A percentile compares a stretch with the other conserved stretches of the same genome.
Conservation (phyloP, 2,329 filamentous ascomycete species). For the Parastagonospora nodorum region DNA sequence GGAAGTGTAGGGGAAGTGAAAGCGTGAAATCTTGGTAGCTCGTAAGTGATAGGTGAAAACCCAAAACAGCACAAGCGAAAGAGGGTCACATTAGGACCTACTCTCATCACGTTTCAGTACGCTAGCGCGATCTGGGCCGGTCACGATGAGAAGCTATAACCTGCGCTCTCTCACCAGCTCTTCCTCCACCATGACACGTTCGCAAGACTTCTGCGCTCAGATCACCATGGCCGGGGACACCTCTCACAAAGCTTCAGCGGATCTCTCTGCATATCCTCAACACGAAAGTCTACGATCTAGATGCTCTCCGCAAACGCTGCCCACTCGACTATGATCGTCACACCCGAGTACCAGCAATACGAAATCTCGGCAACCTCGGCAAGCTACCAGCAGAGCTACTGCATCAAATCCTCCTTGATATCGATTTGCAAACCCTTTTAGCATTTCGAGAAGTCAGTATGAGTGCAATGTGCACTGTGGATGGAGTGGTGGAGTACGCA, state of each 20-base stretch:
- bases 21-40: too few relatives aligned
- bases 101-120: too few relatives aligned
- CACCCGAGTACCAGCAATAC: not conserved
- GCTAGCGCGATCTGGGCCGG: too few relatives aligned
- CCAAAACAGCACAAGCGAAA: too few relatives aligned
- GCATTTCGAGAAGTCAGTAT: not conserved
- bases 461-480: not conserved
- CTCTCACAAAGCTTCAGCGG: not conserved
- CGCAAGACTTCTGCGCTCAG: too few relatives aligned
- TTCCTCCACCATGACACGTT: too few relatives aligned
- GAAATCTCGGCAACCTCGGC: not conserved
- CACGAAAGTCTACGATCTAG: not conserved
- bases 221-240: too few relatives aligned
- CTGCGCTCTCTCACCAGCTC: too few relatives aligned
- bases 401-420: not conserved
- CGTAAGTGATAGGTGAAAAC: too few relatives aligned
- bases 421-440: not conserved
- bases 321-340: not conserved
- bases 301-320: not conserved
- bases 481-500: not conserved
- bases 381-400: not conserved
- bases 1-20: too few relatives aligned
- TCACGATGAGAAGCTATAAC: too few relatives aligned
- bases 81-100: too few relatives aligned
- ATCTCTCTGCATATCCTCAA: not conserved